Evolutionary conservation across 768 basidiomycete species (phyloP).

Genomic region (Lactarius trivialis): DNA sequence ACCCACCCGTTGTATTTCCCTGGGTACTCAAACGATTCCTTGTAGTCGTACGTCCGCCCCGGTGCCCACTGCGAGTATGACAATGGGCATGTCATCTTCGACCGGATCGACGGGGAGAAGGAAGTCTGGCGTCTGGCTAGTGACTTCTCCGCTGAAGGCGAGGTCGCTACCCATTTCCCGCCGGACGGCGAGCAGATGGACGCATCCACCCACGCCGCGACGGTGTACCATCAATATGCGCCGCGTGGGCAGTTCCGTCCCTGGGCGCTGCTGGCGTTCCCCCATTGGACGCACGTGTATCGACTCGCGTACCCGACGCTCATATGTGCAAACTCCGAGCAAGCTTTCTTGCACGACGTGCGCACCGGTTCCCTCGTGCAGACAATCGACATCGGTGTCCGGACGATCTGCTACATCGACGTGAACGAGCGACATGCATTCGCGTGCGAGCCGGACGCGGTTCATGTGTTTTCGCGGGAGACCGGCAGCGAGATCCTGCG

Average conservation of each 20-base stretch:
- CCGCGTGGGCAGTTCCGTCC: constrained; percentile 51
- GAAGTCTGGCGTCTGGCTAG: constrained; percentile 63
- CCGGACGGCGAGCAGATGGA: constrained; percentile 28
- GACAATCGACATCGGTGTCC: constrained; percentile 39
- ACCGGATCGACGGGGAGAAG: constrained; percentile 47
- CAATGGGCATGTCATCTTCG: constrained; percentile 64
- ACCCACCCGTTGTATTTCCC: not conserved
- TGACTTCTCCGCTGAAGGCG: constrained; percentile 21
- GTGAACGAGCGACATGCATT: constrained; percentile 51
- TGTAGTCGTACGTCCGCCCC: constrained; percentile 43
- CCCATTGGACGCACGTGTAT: constrained; percentile 44
- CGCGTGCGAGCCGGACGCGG: constrained; percentile 33
- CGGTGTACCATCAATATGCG: constrained; percentile 10
- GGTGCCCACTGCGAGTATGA: constrained; percentile 72
- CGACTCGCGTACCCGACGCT: constrained; percentile 63
- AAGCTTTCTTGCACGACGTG: constrained; percentile 61
- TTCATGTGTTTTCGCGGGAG: constrained; percentile 20
- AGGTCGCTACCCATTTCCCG: not conserved
- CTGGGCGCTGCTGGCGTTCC: constrained; percentile 50
- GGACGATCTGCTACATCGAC: constrained; percentile 50
- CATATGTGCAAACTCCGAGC: constrained; percentile 39
- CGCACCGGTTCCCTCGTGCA: constrained; percentile 42
- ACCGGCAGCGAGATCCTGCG: constrained; percentile 36
- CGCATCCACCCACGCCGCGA: constrained; percentile 25
- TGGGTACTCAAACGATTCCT: not conserved